phyloP scores from a whole-genome alignment of 164 flowering plant species.

The Protea cynaroides region DNA sequence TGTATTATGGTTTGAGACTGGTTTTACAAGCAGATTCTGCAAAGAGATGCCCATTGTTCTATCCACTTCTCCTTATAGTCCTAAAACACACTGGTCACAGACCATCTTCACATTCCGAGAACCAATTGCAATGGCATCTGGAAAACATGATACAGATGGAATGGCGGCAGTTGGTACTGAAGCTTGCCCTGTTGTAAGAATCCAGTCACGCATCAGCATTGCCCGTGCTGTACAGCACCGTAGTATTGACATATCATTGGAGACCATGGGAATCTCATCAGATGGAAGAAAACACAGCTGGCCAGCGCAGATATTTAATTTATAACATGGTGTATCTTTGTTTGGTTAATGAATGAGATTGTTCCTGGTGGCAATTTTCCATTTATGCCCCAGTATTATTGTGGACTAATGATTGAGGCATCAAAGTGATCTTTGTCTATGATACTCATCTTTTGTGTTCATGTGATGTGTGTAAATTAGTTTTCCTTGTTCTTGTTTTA shows the following conservation, averaged over 20 bases:
- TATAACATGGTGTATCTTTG: conserved; percentile 9
- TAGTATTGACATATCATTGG: conserved; percentile 85
- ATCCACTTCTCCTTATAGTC: conserved; percentile 85
- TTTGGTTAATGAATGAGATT: not conserved
- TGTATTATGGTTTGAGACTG: conserved; percentile 93
- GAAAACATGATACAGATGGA: conserved; percentile 13
- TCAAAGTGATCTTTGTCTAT: too few relatives aligned
- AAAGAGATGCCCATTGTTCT: conserved; percentile 59
- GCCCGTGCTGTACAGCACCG: conserved; percentile 75
- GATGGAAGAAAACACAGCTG: conserved; percentile 51
- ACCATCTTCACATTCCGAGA: conserved; percentile 79
- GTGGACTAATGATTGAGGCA: not conserved
- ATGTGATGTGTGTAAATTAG: too few relatives aligned
- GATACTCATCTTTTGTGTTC: too few relatives aligned
- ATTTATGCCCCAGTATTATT: conserved; percentile 5
- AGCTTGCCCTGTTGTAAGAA: conserved; percentile 48
- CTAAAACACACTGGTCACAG: conserved; percentile 90
- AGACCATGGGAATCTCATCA: conserved; percentile 37
- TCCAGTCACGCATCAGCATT: conserved; percentile 73
- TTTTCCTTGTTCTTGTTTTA: too few relatives aligned
- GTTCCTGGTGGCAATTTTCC: conserved; percentile 13
- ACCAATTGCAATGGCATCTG: conserved; percentile 58
- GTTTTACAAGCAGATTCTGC: conserved; percentile 83
- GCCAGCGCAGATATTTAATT: conserved; percentile 75
- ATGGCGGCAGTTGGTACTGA: conserved; percentile 38